Base-by-base conservation (phyloP, 495 filamentous ascomycete genomes). In the Parachaetomium inaequale region DNA sequence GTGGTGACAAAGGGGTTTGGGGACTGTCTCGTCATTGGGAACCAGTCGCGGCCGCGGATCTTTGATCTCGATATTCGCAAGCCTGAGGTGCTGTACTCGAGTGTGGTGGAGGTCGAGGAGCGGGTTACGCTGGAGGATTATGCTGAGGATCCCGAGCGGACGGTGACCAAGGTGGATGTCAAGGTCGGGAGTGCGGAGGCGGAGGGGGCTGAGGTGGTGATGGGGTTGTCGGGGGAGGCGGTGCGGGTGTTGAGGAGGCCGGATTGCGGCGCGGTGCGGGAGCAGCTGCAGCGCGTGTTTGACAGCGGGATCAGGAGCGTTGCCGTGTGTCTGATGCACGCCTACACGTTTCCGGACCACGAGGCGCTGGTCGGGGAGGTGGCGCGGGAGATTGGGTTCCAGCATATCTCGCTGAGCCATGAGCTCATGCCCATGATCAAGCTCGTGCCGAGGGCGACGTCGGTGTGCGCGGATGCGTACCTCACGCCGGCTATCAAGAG, bases 351-450 rank as follows among this genome's bases (percentile, higher is more conserved):
- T 65, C 88, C 88, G 15, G 81, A 85, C 34, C 90, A 93, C 61
- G 90, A 93, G 64, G 80, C 80, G 7, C 64, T 90, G 50, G 79
- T 93, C 11, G 86, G 87, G 21, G 79, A 80, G 55, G 76, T 93
- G 19, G 90, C 88, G 0, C 76, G 72, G 63, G 85, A 91, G 56
- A 83, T 92, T 65, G 90, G 90, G 14, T 93, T 93, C 71, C 70
- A 80, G 38, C 87, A 92, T 70, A 84, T 98, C 74, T 83, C 85
- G 53, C 76, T 91, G 40, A 88, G 85, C 53, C 84, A 88, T 63
- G 83, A 91, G 72, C 79, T 91, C 29, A 96, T 96, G 86, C 94
- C 94, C 28, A 98, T 97, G 93, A 97, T 92, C 69, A 93, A 92
- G 71, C 76, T 92, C 8, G 88, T 92, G 0, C 88, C 93, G 28